Percentiles rank a stretch among this genome's conserved stretches.
phyloP scores from a whole-genome alignment of 1,139 yeast species.

The Geotrichum reessii region DNA sequence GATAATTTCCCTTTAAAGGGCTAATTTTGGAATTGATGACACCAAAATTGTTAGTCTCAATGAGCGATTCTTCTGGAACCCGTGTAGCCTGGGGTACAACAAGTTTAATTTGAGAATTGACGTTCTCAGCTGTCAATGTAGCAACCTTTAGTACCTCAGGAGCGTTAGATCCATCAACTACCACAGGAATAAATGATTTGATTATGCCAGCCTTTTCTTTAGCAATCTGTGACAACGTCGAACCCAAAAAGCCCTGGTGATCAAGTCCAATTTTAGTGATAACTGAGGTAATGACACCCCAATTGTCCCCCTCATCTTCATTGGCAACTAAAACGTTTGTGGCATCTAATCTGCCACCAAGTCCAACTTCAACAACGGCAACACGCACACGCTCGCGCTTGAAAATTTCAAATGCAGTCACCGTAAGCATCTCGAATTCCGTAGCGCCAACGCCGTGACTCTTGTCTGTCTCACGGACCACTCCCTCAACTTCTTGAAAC shows the following conservation, averaged over 20 bases:
- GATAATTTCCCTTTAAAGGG: constrained; percentile 69
- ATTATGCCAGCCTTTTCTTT: constrained; percentile 79
- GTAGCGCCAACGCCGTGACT: constrained; percentile 54
- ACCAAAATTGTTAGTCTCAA: constrained; percentile 16
- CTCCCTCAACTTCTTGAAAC: constrained; percentile 44
- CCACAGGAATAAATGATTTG: constrained; percentile 54
- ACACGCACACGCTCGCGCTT: constrained; percentile 52
- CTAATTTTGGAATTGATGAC: constrained; percentile 34
- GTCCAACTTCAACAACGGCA: constrained; percentile 83
- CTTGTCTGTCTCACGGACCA: constrained; percentile 34
- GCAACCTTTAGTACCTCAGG: constrained; percentile 45
- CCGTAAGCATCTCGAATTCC: constrained; percentile 80
- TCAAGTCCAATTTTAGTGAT: constrained; percentile 82
- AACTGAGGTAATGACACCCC: constrained; percentile 49
- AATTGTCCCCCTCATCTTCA: constrained; percentile 15
- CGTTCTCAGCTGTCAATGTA: constrained; percentile 23
- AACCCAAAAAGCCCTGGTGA: constrained; percentile 72
- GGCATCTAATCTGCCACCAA: constrained; percentile 85
- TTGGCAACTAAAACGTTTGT: constrained; percentile 55
- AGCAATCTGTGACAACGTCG: constrained; percentile 59
- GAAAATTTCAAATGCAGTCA: constrained; percentile 75
- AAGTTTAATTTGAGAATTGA: constrained; percentile 13
- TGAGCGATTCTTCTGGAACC: constrained; percentile 10
- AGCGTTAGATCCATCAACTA: constrained; percentile 66
- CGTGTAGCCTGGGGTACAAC: constrained; percentile 17